phyloP scores from a whole-genome alignment of 2,329 filamentous ascomycete species.

The Fusarium sp. region DNA sequence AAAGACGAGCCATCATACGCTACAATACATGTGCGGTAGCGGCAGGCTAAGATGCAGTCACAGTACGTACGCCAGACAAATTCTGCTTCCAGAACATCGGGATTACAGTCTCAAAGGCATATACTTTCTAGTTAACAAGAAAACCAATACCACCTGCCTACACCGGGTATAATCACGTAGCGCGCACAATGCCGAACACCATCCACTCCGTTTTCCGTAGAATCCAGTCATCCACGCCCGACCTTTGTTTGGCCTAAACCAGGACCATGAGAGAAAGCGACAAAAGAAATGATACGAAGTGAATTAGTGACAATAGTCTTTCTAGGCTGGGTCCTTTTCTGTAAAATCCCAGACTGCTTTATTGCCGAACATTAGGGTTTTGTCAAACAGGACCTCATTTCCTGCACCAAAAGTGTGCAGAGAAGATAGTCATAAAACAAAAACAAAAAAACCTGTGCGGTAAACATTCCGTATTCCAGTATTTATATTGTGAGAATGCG shows the following conservation, averaged over 20 bases:
- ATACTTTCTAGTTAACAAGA: conserved; percentile 20
- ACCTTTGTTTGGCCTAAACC: conserved; percentile 19
- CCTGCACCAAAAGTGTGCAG: conserved; percentile 24
- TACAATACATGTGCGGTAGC: too few relatives aligned
- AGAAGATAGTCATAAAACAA: conserved; percentile 1
- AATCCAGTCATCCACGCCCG: conserved; percentile 32
- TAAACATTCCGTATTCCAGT: background rate
- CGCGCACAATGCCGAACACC: conserved; percentile 38
- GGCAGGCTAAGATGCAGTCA: background rate
- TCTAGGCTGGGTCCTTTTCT: conserved; percentile 29
- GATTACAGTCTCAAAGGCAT: background rate
- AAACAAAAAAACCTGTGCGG: conserved; percentile 6
- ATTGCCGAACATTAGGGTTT: conserved; percentile 14
- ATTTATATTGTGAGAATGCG: background rate
- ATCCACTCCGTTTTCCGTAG: conserved; percentile 33
- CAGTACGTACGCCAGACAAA: background rate
- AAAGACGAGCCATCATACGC: too few relatives aligned
- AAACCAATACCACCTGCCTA: conserved; percentile 31
- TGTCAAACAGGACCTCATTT: conserved; percentile 13
- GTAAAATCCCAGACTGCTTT: conserved; percentile 15
- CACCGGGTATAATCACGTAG: conserved; percentile 44
- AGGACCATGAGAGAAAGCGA: conserved; percentile 13
- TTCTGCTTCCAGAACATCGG: conserved; percentile 19
- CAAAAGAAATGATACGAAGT: conserved; percentile 19
- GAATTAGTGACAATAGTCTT: conserved; percentile 16